Conservation (phyloP, 208 protist species). For the Wallacemonas rigidus region DNA sequence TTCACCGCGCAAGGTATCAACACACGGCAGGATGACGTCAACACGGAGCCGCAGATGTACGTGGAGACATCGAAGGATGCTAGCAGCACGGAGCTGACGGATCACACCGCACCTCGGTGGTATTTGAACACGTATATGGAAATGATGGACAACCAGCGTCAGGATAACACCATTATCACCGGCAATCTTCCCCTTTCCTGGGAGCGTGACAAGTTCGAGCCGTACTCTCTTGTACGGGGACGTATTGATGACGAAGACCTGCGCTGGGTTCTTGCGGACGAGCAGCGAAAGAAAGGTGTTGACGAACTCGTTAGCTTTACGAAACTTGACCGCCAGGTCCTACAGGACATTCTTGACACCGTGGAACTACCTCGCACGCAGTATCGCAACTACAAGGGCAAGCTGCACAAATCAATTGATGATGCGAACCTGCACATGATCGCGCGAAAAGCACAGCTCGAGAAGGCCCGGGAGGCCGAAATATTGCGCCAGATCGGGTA, state of each 20-base stretch:
- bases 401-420: constrained; percentile 82
- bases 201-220: constrained; percentile 84
- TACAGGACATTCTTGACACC: constrained; percentile 86
- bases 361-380: constrained; percentile 79
- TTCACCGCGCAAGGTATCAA: constrained; percentile 83
- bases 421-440: constrained; percentile 80
- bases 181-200: constrained; percentile 81
- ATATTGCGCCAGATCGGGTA: constrained; percentile 79
- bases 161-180: constrained; percentile 66
- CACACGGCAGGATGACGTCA: constrained; percentile 77
- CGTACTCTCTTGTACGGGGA: constrained; percentile 78
- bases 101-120: constrained; percentile 77
- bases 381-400: constrained; percentile 89
- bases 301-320: constrained; percentile 64
- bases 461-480: constrained; percentile 79
- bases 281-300: constrained; percentile 63
- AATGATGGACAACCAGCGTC: constrained; percentile 77
- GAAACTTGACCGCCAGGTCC: constrained; percentile 65
- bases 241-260: constrained; percentile 88
- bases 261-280: constrained; percentile 62
- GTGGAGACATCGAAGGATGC: constrained; percentile 85
- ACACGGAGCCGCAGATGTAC: constrained; percentile 88
- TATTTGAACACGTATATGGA: constrained; percentile 90
- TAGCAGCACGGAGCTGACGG: constrained; percentile 77
- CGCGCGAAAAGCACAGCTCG: constrained; percentile 70